phyloP scores from a whole-genome alignment of 805 yeast genomes.

The Metschnikowia aberdeeniae region DNA sequence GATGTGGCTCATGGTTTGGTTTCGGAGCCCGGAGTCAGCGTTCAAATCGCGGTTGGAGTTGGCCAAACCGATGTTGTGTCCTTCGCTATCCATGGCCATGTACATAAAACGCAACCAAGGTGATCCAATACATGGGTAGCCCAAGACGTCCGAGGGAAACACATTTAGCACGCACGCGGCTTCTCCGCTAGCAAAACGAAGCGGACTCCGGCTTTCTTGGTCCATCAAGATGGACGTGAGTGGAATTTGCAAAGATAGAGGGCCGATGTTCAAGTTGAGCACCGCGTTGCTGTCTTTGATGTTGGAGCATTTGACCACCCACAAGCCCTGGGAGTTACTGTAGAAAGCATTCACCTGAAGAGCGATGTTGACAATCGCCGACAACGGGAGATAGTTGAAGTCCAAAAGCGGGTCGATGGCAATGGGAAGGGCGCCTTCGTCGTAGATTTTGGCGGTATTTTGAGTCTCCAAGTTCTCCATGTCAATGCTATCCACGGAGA shows the following conservation, averaged over 20 bases:
- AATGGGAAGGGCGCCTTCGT: constrained; percentile 45
- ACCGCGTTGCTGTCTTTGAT: constrained; percentile 47
- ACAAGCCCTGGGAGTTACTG: constrained; percentile 40
- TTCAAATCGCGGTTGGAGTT: constrained; percentile 32
- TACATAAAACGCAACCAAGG: constrained; percentile 51
- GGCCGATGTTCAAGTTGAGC: constrained; percentile 51
- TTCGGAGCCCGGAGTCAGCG: constrained; percentile 10
- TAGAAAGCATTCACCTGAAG: constrained; percentile 67
- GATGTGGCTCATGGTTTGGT: constrained; percentile 24
- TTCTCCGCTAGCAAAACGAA: constrained; percentile 51
- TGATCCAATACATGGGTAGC: constrained; percentile 55
- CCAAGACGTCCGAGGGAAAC: constrained; percentile 44
- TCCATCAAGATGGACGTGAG: constrained; percentile 39
- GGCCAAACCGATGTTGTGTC: constrained; percentile 52
- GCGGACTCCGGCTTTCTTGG: constrained; percentile 32
- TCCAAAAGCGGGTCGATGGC: constrained; percentile 53
- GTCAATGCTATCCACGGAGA: constrained; percentile 23
- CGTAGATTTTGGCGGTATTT: constrained; percentile 28
- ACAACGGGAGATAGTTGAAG: constrained; percentile 51
- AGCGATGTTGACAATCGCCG: constrained; percentile 56
- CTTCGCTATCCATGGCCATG: constrained; percentile 62
- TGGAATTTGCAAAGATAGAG: constrained; percentile 47
- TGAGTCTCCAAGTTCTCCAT: constrained; percentile 35
- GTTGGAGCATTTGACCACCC: constrained; percentile 60
- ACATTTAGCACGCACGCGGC: constrained; percentile 55